A percentile compares a stretch with the other conserved stretches of the same genome.
These are phyloP conservation scores for Ceratocystis cacaofunesta DNA, from an alignment of 2,329 filamentous ascomycete genomes.

Conservation along the genomic window DNA sequence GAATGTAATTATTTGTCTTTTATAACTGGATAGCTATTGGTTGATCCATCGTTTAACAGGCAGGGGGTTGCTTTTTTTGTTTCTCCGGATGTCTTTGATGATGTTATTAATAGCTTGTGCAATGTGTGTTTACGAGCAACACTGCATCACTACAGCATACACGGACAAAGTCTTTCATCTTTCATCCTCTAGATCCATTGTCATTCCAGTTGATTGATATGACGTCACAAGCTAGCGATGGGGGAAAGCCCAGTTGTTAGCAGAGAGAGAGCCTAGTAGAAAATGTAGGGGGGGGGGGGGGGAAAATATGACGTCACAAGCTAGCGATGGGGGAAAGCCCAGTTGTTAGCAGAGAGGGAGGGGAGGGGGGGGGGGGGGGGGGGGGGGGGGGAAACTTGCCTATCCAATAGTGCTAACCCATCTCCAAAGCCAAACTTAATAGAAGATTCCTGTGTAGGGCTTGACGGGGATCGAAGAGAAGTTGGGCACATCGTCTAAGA, in stretches of 20 bases:
- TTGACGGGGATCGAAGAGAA: conserved; percentile 21
- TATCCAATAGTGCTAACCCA: too few relatives aligned
- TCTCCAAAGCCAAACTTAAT: not conserved
- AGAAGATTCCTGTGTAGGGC: conserved; percentile 7
- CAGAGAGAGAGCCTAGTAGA: not conserved
- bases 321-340: not conserved
- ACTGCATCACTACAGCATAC: not conserved
- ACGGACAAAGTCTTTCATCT: not conserved
- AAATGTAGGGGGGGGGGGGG: not conserved
- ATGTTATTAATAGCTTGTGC: not conserved
- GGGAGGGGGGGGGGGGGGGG: not conserved
- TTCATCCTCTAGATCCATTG: not conserved
- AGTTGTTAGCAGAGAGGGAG: not conserved
- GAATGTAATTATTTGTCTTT: not conserved
- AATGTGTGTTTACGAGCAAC: not conserved
- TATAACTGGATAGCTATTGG: not conserved
- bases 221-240: not conserved
- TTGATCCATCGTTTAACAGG: not conserved
- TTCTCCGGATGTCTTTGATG: not conserved
- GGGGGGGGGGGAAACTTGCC: not conserved
- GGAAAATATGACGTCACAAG: not conserved
- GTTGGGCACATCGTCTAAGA: conserved; percentile 25
- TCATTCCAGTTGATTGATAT: not conserved
- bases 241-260: not conserved
- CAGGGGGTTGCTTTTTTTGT: not conserved